phyloP scores from a whole-genome alignment of 495 filamentous ascomycete species.

The Aspergillus sclerotioniger region DNA sequence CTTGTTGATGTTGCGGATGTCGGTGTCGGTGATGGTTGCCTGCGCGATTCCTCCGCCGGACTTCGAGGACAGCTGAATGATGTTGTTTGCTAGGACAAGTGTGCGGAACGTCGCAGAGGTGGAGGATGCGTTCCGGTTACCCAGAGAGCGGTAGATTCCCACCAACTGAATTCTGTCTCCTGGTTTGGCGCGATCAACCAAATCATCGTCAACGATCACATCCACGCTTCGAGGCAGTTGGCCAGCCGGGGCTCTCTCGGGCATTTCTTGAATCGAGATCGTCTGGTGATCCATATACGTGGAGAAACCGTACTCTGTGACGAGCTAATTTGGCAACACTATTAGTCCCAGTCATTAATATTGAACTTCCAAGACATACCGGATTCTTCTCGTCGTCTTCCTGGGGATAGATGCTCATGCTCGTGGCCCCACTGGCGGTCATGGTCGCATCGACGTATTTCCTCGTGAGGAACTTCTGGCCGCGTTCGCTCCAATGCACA shows the following conservation, averaged over 20 bases:
- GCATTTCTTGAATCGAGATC: slow-evolving; percentile 99
- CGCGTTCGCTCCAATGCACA: slow-evolving; percentile 88
- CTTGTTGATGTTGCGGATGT: slow-evolving; percentile 98
- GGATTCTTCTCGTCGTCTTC: slow-evolving; percentile 83
- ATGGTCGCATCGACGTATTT: slow-evolving; percentile 96
- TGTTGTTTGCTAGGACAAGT: slow-evolving; percentile 87
- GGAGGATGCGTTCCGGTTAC: slow-evolving; percentile 85
- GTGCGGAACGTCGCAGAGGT: slow-evolving; percentile 92
- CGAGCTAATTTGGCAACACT: slow-evolving; percentile 46
- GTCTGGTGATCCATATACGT: slow-evolving; percentile 97
- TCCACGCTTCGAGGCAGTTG: slow-evolving; percentile 97
- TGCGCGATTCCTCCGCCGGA: slow-evolving; percentile 92
- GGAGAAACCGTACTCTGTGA: slow-evolving; percentile 94
- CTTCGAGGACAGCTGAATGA: slow-evolving; percentile 93
- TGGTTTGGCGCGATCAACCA: slow-evolving; percentile 93
- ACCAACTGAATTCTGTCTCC: slow-evolving; percentile 96
- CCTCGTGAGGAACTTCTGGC: slow-evolving; percentile 76
- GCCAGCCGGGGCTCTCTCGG: slow-evolving; percentile 91
- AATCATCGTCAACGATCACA: slow-evolving; percentile 93
- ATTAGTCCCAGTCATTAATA: slow-evolving; percentile 13
- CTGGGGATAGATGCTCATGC: slow-evolving; percentile 87
- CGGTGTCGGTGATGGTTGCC: slow-evolving; percentile 90
- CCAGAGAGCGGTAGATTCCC: slow-evolving; percentile 87
- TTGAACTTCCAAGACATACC: slow-evolving; percentile 33
- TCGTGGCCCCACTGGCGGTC: slow-evolving; percentile 82